Evolutionary conservation across 177 flowering plant genomes (phyloP).

Genomic region (Tripterygium wilfordii): DNA sequence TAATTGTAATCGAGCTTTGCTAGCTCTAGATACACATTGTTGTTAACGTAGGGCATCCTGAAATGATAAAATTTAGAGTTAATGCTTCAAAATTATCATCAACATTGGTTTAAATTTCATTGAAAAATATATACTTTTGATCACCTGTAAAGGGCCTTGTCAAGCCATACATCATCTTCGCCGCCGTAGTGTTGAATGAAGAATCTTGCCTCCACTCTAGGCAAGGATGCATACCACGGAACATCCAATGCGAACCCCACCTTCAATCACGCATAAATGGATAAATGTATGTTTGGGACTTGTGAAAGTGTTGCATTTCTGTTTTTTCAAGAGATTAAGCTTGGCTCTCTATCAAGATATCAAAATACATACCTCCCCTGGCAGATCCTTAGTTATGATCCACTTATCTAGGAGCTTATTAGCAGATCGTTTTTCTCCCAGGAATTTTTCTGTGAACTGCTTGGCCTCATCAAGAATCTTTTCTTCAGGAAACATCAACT

Average conservation of each 20-base stretch:
- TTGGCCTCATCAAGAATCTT: constrained; percentile 57
- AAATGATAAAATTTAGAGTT: background rate
- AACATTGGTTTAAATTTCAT: too few species aligned
- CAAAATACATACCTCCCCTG: constrained; percentile 76
- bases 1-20: constrained; percentile 76
- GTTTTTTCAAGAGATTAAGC: too few species aligned
- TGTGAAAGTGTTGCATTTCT: too few species aligned
- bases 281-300: background rate
- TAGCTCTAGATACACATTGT: constrained; percentile 58
- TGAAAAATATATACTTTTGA: background rate
- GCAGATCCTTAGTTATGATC: constrained; percentile 68
- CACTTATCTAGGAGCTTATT: constrained; percentile 59
- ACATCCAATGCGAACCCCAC: constrained; percentile 70
- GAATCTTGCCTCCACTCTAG: constrained; percentile 66
- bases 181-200: constrained; percentile 87
- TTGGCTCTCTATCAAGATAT: too few species aligned
- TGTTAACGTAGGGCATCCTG: constrained; percentile 86
- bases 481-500: constrained; percentile 62
- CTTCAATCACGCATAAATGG: constrained; percentile 15
- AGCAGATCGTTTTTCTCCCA: constrained; percentile 49
- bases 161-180: too few species aligned
- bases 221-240: constrained; percentile 74
- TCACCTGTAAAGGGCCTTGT: constrained; percentile 85
- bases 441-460: constrained; percentile 40
- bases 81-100: too few species aligned